These are phyloP conservation scores for Fusarium chuoi DNA, from an alignment of 2,329 filamentous ascomycete genomes.

Conservation along the genomic window DNA sequence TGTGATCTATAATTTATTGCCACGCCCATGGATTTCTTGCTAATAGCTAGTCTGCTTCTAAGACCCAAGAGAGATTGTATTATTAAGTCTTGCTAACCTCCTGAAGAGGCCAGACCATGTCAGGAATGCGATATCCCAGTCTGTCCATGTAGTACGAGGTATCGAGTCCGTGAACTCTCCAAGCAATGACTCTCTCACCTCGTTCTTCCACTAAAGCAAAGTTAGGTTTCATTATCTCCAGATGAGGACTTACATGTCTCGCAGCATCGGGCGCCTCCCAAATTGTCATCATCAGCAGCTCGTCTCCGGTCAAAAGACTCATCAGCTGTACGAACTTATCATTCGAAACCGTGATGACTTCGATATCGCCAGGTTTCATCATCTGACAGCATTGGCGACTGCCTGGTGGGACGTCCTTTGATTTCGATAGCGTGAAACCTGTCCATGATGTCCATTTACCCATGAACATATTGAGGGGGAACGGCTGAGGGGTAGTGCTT, in stretches of 20 bases:
- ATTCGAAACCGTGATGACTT: background rate
- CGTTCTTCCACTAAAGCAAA: background rate
- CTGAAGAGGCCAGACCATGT: background rate
- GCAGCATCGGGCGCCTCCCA: background rate
- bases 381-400: background rate
- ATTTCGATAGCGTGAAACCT: background rate
- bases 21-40: too few species aligned
- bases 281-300: background rate
- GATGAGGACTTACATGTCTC: background rate
- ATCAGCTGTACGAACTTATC: background rate
- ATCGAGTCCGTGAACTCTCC: background rate
- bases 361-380: background rate
- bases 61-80: background rate
- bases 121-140: background rate
- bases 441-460: background rate
- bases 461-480: background rate
- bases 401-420: background rate
- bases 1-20: background rate
- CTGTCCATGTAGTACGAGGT: background rate
- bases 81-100: rapidly evolving
- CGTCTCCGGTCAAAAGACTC: background rate
- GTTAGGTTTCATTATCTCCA: background rate
- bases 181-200: background rate
- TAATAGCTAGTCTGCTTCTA: too few species aligned
- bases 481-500: background rate